Percentiles rank a stretch among this genome's conserved stretches.
Conservation (phyloP, 108 stramenopile genomes). For the Skeletonema marinoi region DNA sequence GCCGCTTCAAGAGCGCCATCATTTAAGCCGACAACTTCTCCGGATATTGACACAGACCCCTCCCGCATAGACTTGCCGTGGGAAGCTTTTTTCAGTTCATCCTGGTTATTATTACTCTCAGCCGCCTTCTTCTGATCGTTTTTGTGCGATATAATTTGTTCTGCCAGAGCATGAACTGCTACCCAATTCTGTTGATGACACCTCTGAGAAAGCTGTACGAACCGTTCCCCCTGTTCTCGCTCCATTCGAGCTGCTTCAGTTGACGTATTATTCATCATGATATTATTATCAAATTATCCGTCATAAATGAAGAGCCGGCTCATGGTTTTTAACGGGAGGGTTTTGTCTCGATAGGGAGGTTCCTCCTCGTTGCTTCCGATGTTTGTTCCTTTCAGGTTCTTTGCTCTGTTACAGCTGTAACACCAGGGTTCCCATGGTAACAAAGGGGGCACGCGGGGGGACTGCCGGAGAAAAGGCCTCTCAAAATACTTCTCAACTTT, state of each 20-base stretch:
- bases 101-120: not conserved
- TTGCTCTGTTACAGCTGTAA: too few species aligned
- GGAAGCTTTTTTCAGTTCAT: not conserved
- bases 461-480: too few species aligned
- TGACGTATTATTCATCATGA: not conserved
- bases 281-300: too few species aligned
- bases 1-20: not conserved
- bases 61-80: conserved; percentile 1
- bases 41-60: conserved; percentile 22
- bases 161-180: conserved; percentile 27
- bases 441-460: too few species aligned
- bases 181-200: conserved; percentile 38
- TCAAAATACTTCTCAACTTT: too few species aligned
- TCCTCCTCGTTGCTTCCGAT: too few species aligned
- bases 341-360: too few species aligned
- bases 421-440: too few species aligned
- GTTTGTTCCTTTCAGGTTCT: too few species aligned
- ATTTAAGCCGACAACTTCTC: not conserved
- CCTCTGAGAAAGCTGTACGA: conserved; percentile 17
- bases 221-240: conserved; percentile 28
- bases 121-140: not conserved
- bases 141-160: conserved; percentile 18
- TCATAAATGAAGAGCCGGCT: too few species aligned
- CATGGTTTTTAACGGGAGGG: too few species aligned
- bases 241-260: conserved; percentile 24